A percentile compares a stretch with the other conserved stretches of the same genome.
Evolutionary conservation across 306 rosid genomes (phyloP).

Genomic region (Coriaria nepalensis): DNA sequence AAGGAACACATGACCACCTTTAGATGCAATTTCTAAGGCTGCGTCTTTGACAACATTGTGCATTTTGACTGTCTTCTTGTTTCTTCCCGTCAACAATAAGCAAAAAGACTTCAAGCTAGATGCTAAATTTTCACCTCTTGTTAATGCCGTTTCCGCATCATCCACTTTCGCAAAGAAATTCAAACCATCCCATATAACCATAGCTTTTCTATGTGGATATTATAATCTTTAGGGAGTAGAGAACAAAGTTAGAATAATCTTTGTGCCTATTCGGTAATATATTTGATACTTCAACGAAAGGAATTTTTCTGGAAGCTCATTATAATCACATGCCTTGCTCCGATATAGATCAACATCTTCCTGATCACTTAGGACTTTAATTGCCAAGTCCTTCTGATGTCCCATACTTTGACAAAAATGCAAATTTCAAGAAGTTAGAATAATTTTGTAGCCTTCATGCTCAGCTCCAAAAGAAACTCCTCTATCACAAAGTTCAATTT

Average conservation of each 20-base stretch:
- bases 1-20: no score
- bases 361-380: background rate
- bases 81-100: no score
- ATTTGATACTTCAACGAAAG: background rate
- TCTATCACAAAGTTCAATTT: slow-evolving; percentile 12
- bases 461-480: slow-evolving; percentile 12
- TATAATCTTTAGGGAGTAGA: background rate
- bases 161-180: background rate
- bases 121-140: no score
- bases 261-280: background rate
- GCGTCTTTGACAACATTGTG: no score
- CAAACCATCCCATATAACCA: background rate
- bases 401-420: slow-evolving; percentile 9
- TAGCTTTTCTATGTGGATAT: background rate
- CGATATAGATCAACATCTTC: slow-evolving; percentile 19
- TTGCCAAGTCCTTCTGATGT: background rate
- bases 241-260: background rate
- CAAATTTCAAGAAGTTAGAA: slow-evolving; percentile 24
- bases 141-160: no score
- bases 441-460: slow-evolving; percentile 15
- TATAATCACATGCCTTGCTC: background rate
- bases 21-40: no score
- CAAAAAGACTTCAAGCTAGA: no score
- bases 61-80: no score
- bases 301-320: background rate